Base-by-base conservation (phyloP, 1,284 basidiomycete species). In the Mycena citricolor region DNA sequence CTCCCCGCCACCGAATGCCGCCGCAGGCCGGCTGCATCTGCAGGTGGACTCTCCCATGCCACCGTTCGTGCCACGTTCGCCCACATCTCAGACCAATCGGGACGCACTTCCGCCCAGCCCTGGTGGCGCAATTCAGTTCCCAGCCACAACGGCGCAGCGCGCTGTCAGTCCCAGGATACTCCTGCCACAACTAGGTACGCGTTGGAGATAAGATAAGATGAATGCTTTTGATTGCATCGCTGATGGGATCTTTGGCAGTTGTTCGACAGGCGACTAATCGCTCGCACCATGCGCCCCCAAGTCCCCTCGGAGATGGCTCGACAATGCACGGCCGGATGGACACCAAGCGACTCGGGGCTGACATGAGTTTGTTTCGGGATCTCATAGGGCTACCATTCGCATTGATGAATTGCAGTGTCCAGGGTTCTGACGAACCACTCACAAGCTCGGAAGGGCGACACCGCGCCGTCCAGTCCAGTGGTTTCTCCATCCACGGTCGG, bases 201-300 rank as follows among this genome's bases (percentile, higher is more conserved):
- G 8, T 16, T 26, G 33, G 37, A 16, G 3, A 21, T 11, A n/a
- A n/a, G n/a, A n/a, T n/a, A n/a, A n/a, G n/a, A n/a, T n/a, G n/a
- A n/a, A n/a, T 14, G 8, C 12, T 21, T 14, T 13, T 22, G n/a
- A 16, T 35, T 4, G 12, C 22, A 38, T 21, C 8, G 13, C 20
- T 22, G 34, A 34, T 10, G 7, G 2, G 14, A 24, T 8, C 21
- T 41, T 39, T 7, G n/a, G n/a, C 11, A 49, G 50, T 49, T 29
- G 46, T 49, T 13, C 42, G 39, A 25, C 50, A 49, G 29, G 24
- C 46, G 4, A 49, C 50, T 5, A 43, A 42, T 36, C 42, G 17
- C 19, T 52, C 50, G 2, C 25, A 39, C 13, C 36, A 24, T 5
- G 22, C 35, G 3, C 30, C 32, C 32, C 39, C 46, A 8, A 52